Evolutionary conservation across 2,329 filamentous ascomycete genomes (phyloP), one percentile per base, ranked within the genome.

Genomic region (Hymenoscyphus fructigenus): DNA sequence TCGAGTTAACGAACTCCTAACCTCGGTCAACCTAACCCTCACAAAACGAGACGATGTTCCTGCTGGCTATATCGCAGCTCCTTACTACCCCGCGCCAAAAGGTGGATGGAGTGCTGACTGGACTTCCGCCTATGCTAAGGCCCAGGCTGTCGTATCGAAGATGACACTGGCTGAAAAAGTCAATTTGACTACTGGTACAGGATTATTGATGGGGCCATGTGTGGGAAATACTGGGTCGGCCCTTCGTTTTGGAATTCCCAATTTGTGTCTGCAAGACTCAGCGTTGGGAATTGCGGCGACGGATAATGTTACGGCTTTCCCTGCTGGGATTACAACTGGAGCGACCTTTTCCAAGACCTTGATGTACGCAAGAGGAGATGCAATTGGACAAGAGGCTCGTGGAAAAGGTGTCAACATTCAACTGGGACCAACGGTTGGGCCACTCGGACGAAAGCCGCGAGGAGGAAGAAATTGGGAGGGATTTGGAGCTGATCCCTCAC

Each of bases 131-230:
- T 94, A 93, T 73, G 79, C 79, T 61, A 92, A 90, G 72, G 91
- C 91, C 1, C 82, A 87, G 64, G 76, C 80, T 3, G 76, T 93
- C 15, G 91, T 94, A 17, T 84, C 86, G 61, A 84, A 86, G 58
- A 91, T 94, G 90, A 93, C 90, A 0, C 77, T 94, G 63, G 90
- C 90, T 1, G 91, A 93, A 75, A 94, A 93, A 78, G 88, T 89
- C 3, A 93, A 93, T 73, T 82, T 93, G 60, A 92, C 90, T 0
- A 85, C 85, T 1, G 91, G 91, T 3, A 61, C 59, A 20, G 59
- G 59, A 20, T 83, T 88, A 53, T 89, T 82, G 68, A 93, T 92
- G 90, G 67, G 85, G 34, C 87, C 82, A 32, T 95, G 91, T 69
- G 88, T 89, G 26, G 91, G 91, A 47, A 92, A 94, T 72, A 90